A percentile compares a stretch with the other conserved stretches of the same genome.
phyloP scores from a whole-genome alignment of 2,329 filamentous ascomycete genomes.

The Nannizziopsis arthrosporioides region DNA sequence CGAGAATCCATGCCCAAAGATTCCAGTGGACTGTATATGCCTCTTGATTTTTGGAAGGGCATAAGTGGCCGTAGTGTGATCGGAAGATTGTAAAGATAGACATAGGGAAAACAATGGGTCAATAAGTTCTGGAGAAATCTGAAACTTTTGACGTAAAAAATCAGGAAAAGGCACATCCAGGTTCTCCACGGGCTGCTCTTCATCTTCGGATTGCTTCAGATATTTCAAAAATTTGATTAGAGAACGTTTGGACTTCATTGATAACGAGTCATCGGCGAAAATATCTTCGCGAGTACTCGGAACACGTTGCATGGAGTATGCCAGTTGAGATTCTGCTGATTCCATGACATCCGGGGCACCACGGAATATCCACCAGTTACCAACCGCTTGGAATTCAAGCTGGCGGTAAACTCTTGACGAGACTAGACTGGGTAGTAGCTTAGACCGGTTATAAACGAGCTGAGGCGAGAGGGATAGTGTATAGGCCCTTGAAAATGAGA shows the following conservation, averaged over 20 bases:
- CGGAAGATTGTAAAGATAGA: conserved; percentile 50
- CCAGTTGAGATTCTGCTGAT: conserved; percentile 16
- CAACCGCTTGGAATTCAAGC: conserved; percentile 85
- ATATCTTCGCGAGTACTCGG: conserved; percentile 87
- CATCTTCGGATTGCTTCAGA: conserved; percentile 52
- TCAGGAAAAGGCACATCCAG: conserved; percentile 42
- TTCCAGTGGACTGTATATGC: conserved; percentile 74
- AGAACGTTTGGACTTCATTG: conserved; percentile 67
- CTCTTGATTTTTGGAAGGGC: conserved; percentile 63
- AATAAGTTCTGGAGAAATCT: conserved; percentile 56
- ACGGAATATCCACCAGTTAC: conserved; percentile 72
- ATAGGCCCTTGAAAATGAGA: conserved; percentile 58
- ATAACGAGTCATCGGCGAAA: conserved; percentile 64
- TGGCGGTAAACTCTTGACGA: conserved; percentile 79
- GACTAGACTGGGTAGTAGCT: conserved; percentile 67
- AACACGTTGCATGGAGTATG: conserved; percentile 52
- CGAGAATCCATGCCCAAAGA: conserved; percentile 80
- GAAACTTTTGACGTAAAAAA: conserved; percentile 44
- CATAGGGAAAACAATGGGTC: conserved; percentile 59
- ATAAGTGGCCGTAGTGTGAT: conserved; percentile 49
- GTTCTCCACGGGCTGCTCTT: conserved; percentile 45
- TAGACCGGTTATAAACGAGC: conserved; percentile 71
- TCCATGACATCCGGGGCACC: conserved; percentile 11
- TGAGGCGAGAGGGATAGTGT: conserved; percentile 74
- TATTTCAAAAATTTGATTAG: conserved; percentile 93